Base-by-base conservation (phyloP, 495 filamentous ascomycete genomes). In the Acidomyces sp. region DNA sequence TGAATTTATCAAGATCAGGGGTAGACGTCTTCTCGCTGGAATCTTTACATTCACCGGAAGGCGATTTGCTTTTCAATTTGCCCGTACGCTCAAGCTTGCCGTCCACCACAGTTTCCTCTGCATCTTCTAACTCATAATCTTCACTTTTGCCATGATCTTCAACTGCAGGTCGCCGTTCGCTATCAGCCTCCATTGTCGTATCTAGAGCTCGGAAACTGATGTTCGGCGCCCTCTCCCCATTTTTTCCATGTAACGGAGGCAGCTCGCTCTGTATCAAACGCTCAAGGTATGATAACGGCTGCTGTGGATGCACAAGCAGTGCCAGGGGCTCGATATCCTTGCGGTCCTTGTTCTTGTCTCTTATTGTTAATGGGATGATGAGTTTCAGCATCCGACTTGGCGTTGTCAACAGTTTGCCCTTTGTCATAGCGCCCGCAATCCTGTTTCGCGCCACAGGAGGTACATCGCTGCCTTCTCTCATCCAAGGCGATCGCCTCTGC, bases 211-310 rank as follows among this genome's bases (percentile, higher is more conserved):
- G 69, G 56, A 96, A 96, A 22, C 80, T 77, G 0, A 96, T 65
- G 13, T 61, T 69, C 1, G 86, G 85, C 4, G 81, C 49, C 12
- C 49, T 20, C 39, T 62, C 68, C 41, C 78, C 80, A 19, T 75
- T 67, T 24, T 74, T 66, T 2, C 68, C 51, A 6, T 61, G 61
- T n/a, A 94, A 65, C 0, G 72, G 70, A 0, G 87, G 84, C 0
- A 95, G 55, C 58, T 95, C 87, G 44, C 84, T 76, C 59, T 94
- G 88, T 45, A 95, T 85, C 2, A 96, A 65, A 2, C 82, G 78
- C 58, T 93, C 85, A 28, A 94, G 75, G 58, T 93, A 92, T 20
- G 85, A 93, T 12, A 96, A 68, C 0, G 88, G 87, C 57, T 96
- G 87, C 49, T 90, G 82, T 0, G 88, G 85, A 58, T 96, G 87